phyloP scores from a whole-genome alignment of 2,329 filamentous ascomycete species.

The Alternaria arbusti region DNA sequence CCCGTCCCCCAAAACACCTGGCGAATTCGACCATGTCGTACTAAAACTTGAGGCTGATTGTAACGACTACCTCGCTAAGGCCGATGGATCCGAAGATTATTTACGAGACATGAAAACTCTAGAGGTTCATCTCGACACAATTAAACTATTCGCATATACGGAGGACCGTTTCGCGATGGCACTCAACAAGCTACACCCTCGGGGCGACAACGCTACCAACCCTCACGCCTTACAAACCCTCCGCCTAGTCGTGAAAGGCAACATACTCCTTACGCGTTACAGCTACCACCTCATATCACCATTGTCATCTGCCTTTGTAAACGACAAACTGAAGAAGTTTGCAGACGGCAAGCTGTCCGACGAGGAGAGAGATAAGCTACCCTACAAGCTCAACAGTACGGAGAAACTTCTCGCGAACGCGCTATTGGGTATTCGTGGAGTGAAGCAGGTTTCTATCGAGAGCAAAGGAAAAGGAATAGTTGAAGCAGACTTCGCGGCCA shows the following conservation, averaged over 20 bases:
- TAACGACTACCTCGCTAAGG: neutral
- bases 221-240: neutral
- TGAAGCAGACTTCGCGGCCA: neutral
- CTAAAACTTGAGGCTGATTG: neutral
- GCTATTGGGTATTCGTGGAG: conserved; percentile 23
- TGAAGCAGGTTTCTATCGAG: conserved; percentile 11
- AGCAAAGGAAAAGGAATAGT: neutral
- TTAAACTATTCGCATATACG: neutral
- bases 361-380: conserved; percentile 6
- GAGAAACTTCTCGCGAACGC: conserved; percentile 20
- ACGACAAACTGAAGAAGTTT: neutral
- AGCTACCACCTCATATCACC: neutral
- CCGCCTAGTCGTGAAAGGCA: neutral
- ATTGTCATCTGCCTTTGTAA: neutral
- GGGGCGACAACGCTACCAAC: neutral
- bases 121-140: neutral
- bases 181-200: neutral
- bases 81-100: neutral
- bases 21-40: neutral
- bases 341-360: neutral
- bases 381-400: conserved; percentile 12
- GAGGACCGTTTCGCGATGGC: neutral
- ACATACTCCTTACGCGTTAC: neutral
- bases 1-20: neutral
- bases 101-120: neutral